Evolutionary conservation across 495 filamentous ascomycete species (phyloP).

Genomic region (Penicillium herquei): DNA sequence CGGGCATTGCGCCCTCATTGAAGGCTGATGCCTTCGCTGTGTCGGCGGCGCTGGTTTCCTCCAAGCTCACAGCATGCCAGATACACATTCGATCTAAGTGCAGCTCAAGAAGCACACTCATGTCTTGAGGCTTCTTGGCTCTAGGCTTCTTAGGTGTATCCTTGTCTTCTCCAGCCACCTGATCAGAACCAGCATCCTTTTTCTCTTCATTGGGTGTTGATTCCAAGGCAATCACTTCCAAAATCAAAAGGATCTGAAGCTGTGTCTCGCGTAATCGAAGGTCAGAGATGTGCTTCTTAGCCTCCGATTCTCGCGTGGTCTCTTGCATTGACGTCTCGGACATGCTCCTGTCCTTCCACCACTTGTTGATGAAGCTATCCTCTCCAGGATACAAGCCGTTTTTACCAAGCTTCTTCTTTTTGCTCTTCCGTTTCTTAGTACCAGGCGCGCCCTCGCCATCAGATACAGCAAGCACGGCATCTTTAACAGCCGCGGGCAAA

Average conservation of each 20-base stretch:
- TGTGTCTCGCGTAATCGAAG: conserved; percentile 78
- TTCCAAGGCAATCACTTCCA: conserved; percentile 83
- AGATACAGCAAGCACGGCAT: conserved; percentile 59
- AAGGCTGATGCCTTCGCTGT: conserved; percentile 32
- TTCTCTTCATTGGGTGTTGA: conserved; percentile 32
- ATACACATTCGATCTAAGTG: conserved; percentile 91
- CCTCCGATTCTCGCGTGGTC: conserved; percentile 50
- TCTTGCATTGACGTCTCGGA: conserved; percentile 38
- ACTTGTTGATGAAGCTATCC: conserved; percentile 68
- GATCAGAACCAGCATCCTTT: conserved; percentile 20
- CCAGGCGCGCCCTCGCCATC: conserved; percentile 51
- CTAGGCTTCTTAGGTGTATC: conserved; percentile 39
- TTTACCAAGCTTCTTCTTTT: conserved; percentile 71
- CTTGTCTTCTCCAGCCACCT: conserved; percentile 35
- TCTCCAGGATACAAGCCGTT: conserved; percentile 77
- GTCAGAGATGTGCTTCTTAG: conserved; percentile 58
- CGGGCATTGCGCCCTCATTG: conserved; percentile 29
- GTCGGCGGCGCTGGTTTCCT: conserved; percentile 42
- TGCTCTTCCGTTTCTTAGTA: conserved; percentile 59
- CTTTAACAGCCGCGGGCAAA: conserved; percentile 63
- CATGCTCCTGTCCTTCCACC: conserved; percentile 65
- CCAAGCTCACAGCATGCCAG: conserved; percentile 77
- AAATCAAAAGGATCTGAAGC: conserved; percentile 83
- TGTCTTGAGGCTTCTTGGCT: conserved; percentile 55
- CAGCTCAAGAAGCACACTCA: conserved; percentile 70